Conservation (phyloP, 257 asterid genomes). For the Echium plantagineum region DNA sequence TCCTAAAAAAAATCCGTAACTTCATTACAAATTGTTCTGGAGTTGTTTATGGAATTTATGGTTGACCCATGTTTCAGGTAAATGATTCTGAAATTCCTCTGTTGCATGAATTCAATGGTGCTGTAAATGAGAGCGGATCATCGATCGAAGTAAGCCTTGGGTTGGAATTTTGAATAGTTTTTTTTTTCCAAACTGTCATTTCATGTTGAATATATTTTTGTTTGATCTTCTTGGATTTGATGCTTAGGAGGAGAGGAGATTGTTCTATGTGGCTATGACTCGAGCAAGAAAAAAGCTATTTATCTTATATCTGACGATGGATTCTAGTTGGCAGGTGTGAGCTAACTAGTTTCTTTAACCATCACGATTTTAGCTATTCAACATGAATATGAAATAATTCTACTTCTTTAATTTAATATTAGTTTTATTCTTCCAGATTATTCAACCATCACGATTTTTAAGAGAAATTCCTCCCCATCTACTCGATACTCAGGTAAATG, state of each 20-base stretch:
- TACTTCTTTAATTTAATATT: conserved; percentile 8
- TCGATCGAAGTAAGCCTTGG: conserved; percentile 55
- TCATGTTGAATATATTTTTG: not conserved
- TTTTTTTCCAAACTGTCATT: conserved; percentile 3
- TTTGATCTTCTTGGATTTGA: conserved; percentile 13
- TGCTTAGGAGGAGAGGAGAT: conserved; percentile 86
- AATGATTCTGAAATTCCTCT: conserved; percentile 92
- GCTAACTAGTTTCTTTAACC: conserved; percentile 15
- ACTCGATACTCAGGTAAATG: conserved; percentile 50
- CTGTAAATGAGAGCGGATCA: conserved; percentile 40
- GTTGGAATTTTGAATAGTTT: not conserved
- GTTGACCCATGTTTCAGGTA: conserved; percentile 41
- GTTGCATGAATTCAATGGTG: conserved; percentile 74
- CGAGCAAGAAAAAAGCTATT: conserved; percentile 78
- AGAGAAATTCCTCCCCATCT: conserved; percentile 84
- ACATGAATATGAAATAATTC: not conserved
- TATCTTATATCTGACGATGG: conserved; percentile 63
- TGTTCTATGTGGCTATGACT: conserved; percentile 89
- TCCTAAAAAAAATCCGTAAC: not conserved
- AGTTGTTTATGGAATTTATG: conserved; percentile 12
- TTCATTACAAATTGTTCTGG: conserved; percentile 1
- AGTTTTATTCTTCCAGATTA: conserved; percentile 45
- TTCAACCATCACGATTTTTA: conserved; percentile 91
- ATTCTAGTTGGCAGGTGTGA: conserved; percentile 90
- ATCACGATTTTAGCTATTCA: too few species aligned